Conservation (phyloP, 345 rosid genomes). For the Euclidium syriacum region DNA sequence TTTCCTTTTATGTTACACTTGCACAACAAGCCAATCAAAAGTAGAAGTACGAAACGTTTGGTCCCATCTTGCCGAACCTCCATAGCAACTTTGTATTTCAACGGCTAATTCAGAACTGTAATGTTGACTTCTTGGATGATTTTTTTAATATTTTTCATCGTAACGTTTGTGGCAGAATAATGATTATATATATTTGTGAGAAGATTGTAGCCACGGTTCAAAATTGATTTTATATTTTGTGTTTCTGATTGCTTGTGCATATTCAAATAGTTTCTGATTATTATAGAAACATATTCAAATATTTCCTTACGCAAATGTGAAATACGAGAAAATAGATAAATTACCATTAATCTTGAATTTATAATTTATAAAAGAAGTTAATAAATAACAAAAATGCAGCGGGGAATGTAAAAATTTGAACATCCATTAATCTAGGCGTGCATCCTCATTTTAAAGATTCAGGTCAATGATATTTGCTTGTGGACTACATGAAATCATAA, state of each 20-base stretch:
- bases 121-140: background rate
- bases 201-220: background rate
- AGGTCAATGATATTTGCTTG: no score
- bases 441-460: no score
- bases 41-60: slow-evolving; percentile 6
- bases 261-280: no score
- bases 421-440: no score
- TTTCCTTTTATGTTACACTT: slow-evolving; percentile 5
- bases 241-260: background rate
- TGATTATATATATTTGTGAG: background rate
- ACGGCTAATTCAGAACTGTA: background rate
- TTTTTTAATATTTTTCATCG: background rate
- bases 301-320: background rate
- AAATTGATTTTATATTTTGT: background rate
- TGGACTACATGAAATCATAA: no score
- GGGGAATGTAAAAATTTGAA: no score
- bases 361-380: background rate
- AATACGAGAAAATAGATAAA: no score
- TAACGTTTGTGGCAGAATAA: background rate
- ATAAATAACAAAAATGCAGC: background rate
- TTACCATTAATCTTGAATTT: no score
- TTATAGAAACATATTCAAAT: background rate
- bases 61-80: background rate
- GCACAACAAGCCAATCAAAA: slow-evolving; percentile 1
- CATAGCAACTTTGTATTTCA: background rate